Base-by-base conservation (phyloP, 1,284 basidiomycete species). In the Malassezia vespertilionis region DNA sequence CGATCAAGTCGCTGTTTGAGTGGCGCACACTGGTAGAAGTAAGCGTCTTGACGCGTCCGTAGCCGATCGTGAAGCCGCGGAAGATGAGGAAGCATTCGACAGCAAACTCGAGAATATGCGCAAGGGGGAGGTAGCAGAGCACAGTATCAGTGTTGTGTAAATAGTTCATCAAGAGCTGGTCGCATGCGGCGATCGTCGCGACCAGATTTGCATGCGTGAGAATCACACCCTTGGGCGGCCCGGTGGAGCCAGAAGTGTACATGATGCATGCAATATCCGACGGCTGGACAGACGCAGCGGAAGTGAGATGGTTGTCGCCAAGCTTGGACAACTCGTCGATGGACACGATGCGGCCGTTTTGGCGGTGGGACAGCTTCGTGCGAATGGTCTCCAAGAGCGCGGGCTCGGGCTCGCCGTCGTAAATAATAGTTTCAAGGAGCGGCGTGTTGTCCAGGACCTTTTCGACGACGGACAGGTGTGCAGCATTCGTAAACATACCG, bases 201-300 rank as follows among this genome's bases (percentile, higher is more conserved):
- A 90, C 75, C 53, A 96, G 79, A 74, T 96, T 95, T 36, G 76
- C 73, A 72, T 96, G 89, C 2, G 82, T 84, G 58, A 97, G 81
- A 46, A 85, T 77, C 52, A 93, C 90, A 60, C 90, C 90, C 75
- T 96, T 96, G 36, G 90, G 90, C 7, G 84, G 75, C 21, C 90
- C 90, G 0, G 88, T 91, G 46, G 81, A 83, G n/a, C 89, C 87
- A 53, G 80, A 83, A 18, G 90, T 96, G 76, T 96, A 96, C 90
- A 95, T 95, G 74, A 93, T 90, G 69, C 87, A 86, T 18, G 83
- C 84, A 4, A 82, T 73, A 34, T 71, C 67, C 14, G 63, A 55
- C 14, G 52, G 34, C 30, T 55, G 56, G 33, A 60, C 54, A 44
- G 55, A 53, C 12, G 18, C 5, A 14, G 12, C 9, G 10, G 10